Base-by-base conservation (phyloP, 306 rosid species). In the Prunus persica region DNA sequence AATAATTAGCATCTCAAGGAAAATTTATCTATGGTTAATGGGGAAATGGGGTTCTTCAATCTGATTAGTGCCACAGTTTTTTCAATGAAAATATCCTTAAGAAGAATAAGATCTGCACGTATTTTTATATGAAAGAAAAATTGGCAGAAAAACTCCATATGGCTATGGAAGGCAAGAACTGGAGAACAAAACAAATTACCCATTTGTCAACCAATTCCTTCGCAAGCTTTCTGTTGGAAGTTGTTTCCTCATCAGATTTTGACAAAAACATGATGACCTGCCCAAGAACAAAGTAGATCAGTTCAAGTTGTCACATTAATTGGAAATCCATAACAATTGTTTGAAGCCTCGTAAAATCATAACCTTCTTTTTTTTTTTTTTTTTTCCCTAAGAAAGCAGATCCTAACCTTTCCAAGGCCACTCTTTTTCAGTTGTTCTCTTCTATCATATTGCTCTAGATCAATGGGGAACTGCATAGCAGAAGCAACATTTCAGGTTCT, bases 201-300 rank as follows among this genome's bases (percentile, higher is more conserved):
- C 98, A 94, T 86, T 91, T 89, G 84, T 94, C 98, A 76, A 94
- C 98, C 85, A 94, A 82, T 13, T 94, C 98, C 86, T 91, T 91
- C 0, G 97, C 98, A 76, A 93, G 88, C 74, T 89, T 93, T 76
- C 96, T 84, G 84, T 94, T 94, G 72, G 87, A 83, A 73, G 80
- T 82, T 49, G 96, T 94, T 88, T 94, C 98, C 86, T 91, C 98
- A 65, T 94, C 97, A 3, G 96, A 90, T 82, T 89, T 94, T 22
- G 98, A 94, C 81, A 91, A 77, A 81, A 94, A 91, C 97, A 94
- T 91, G 70, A 91, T 94, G 25, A 91, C 98, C 98, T 94, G 88
- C 63, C 54, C 80, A 73, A 65, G 52, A 67, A 69, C 12, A 61
- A 52, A 62, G 67, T 66, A 82, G 58, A 27, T 65, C 38, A 76